These are phyloP conservation scores for Chlorokybus atmophyticus DNA, from an alignment of 139 green algal genomes.

Conservation along the genomic window DNA sequence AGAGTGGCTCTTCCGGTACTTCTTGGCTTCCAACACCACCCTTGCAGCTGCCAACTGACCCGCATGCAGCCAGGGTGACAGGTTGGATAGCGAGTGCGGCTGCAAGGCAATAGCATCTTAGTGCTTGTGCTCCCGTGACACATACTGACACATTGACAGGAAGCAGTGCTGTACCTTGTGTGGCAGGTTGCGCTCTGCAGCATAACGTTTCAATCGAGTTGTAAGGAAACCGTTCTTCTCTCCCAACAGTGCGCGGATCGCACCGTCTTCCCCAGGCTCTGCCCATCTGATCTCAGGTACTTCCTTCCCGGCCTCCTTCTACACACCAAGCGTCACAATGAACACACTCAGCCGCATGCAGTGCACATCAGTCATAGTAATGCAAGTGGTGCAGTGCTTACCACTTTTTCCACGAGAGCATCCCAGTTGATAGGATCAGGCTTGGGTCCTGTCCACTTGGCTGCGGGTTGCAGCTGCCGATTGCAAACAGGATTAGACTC, in stretches of 20 bases:
- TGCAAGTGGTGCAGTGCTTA: too few relatives aligned
- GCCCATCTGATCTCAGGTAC: slow-evolving; percentile 82
- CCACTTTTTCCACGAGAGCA: slow-evolving; percentile 53
- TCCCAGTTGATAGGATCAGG: slow-evolving; percentile 54
- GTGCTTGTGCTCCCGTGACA: not conserved
- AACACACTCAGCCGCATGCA: too few relatives aligned
- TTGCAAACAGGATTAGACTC: too few relatives aligned
- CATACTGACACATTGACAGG: too few relatives aligned
- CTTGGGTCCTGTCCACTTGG: slow-evolving; percentile 5
- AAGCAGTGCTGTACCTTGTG: slow-evolving; percentile 1
- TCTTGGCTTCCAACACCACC: slow-evolving; percentile 61
- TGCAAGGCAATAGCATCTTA: not conserved
- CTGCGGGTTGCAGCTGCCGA: too few relatives aligned
- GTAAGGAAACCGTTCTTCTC: slow-evolving; percentile 55
- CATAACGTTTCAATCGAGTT: slow-evolving; percentile 56
- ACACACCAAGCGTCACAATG: too few relatives aligned
- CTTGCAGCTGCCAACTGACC: slow-evolving; percentile 54
- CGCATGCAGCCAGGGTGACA: slow-evolving; percentile 87
- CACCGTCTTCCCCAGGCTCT: slow-evolving; percentile 49
- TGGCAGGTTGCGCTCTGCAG: slow-evolving; percentile 75
- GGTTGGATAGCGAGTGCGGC: slow-evolving; percentile 46
- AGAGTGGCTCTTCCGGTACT: slow-evolving; percentile 23
- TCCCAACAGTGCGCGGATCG: slow-evolving; percentile 7
- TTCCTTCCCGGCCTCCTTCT: not conserved
- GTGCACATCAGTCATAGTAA: too few relatives aligned